These are phyloP conservation scores for Pichia manshurica DNA, from an alignment of 805 yeast genomes.

Conservation along the genomic window DNA sequence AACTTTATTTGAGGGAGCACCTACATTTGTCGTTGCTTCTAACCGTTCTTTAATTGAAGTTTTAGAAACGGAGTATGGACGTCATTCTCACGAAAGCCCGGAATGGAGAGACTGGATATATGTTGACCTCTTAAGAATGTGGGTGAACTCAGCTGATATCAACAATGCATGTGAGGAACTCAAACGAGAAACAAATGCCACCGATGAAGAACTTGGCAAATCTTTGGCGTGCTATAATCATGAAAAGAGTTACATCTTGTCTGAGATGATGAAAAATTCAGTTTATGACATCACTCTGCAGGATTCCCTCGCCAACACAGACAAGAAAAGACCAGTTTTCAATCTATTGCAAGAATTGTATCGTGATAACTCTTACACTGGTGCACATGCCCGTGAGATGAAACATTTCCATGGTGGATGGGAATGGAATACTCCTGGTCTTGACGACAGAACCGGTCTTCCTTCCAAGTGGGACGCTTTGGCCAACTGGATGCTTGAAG, in stretches of 20 bases:
- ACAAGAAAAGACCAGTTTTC: background rate
- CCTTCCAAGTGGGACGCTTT: conserved; percentile 4
- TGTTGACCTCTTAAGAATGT: conserved; percentile 2
- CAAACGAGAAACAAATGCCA: background rate
- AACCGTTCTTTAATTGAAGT: background rate
- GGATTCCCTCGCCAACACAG: background rate
- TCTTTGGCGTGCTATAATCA: background rate
- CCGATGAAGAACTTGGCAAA: background rate
- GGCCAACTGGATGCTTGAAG: conserved; percentile 4
- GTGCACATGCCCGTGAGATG: conserved; percentile 7
- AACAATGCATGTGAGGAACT: conserved; percentile 4
- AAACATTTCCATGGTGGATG: background rate
- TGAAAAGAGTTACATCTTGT: background rate
- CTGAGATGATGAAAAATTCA: conserved; percentile 5
- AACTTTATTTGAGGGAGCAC: conserved; percentile 53
- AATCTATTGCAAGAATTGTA: conserved; percentile 4
- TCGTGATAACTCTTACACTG: background rate
- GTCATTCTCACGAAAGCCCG: background rate
- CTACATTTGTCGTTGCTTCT: conserved; percentile 46
- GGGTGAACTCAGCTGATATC: conserved; percentile 8
- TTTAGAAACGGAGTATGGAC: conserved; percentile 9
- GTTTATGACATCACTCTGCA: conserved; percentile 6
- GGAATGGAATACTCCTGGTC: conserved; percentile 1
- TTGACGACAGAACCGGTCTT: background rate
- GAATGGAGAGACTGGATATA: conserved; percentile 6